These are phyloP conservation scores for Suillus subluteus DNA, from an alignment of 768 basidiomycete species.

Conservation along the genomic window DNA sequence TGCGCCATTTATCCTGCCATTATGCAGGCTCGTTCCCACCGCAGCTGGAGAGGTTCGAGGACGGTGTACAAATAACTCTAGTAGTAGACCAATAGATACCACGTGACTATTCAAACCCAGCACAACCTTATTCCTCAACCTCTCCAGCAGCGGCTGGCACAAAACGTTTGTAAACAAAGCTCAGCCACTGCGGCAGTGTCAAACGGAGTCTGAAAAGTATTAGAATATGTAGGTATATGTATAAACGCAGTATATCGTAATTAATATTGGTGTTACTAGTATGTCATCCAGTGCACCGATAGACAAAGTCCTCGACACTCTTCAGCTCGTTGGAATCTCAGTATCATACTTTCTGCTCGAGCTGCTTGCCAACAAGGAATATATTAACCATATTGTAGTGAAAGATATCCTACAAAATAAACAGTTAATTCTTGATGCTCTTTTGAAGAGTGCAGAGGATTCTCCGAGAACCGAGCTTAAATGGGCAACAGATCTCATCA, in stretches of 20 bases:
- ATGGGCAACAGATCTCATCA: not conserved
- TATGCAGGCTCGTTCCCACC: too few species aligned
- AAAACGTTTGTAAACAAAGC: too few species aligned
- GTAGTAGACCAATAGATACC: too few species aligned
- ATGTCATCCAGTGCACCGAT: conserved; percentile 2
- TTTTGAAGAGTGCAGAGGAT: not conserved
- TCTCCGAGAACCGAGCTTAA: not conserved
- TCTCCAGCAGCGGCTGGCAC: too few species aligned
- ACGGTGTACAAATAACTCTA: too few species aligned
- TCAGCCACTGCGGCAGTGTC: not conserved
- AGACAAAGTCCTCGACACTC: not conserved
- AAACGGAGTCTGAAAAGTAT: not conserved
- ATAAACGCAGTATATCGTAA: not conserved
- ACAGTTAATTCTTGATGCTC: not conserved
- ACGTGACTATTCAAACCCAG: too few species aligned
- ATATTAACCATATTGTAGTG: not conserved
- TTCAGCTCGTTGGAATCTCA: conserved; percentile 5
- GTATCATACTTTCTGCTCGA: not conserved
- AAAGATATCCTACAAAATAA: not conserved
- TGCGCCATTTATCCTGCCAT: not conserved
- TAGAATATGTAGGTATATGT: conserved; percentile 6
- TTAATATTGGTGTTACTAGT: not conserved
- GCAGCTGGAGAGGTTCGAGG: too few species aligned
- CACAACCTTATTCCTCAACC: too few species aligned
- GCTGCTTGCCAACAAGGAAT: conserved; percentile 1